Evolutionary conservation across 2,329 filamentous ascomycete genomes (phyloP), one percentile per base, ranked within the genome.

Genomic region (Colletotrichum nymphaeae): DNA sequence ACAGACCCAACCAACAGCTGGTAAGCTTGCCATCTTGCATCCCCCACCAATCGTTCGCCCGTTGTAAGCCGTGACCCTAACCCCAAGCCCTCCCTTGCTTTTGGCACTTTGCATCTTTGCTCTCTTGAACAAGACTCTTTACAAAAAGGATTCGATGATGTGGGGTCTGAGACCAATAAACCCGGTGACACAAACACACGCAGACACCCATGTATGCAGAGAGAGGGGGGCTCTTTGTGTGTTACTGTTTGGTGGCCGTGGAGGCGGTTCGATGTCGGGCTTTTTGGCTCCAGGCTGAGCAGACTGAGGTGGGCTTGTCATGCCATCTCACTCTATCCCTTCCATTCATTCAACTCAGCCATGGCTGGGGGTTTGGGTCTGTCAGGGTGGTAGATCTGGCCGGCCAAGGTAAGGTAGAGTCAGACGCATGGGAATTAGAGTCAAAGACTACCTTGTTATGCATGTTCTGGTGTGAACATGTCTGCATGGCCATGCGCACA

Each of bases 281-380:
- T 42, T 42, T 42, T 42, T 42, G 37, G 35, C 35, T 49, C 24
- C 30, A 28, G 32, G 63, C 63, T 56, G 62, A 53, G 62, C 16
- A 30, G 52, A n/a, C 24, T 67, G 32, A 35, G 32, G 32, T 35
- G 56, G 63, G 64, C 65, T 63, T 59, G 52, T 35, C 66, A 60
- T 70, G 55, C 67, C 55, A 62, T 46, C 53, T 49, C 32, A 58
- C 32, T 35, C 35, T 58, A 58, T 58, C 63, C 63, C 30, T 58
- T 73, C 60, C 67, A 32, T 70, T 65, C 32, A 55, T 60, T 65
- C 67, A 57, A 55, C 67, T 65, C 70, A 70, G 67, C 70, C 35
- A 46, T 73, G 67, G 67, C 70, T 72, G 52, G 69, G 69, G 59
- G 46, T 16, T 22, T 62, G 32, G 14, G 46, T 28, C 12, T 6